Evolutionary conservation across 768 basidiomycete genomes (phyloP), one percentile per base, ranked within the genome.

Genomic region (Serendipita sp.): DNA sequence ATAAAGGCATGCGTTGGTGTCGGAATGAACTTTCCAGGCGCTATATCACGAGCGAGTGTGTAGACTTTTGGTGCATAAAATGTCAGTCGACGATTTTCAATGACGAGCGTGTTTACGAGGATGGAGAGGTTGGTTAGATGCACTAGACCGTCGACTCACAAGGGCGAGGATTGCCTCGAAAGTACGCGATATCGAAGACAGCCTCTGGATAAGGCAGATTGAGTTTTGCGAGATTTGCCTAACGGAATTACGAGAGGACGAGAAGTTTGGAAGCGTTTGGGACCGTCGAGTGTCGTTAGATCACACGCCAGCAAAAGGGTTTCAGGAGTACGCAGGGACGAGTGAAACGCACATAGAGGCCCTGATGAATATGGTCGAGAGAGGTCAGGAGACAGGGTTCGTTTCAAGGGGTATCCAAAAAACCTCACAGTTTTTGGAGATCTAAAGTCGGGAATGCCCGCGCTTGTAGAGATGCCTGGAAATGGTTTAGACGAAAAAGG

Each of bases 191-290:
- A 68, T 97, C 89, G 70, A 98, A 98, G 35, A 97, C 93, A 0
- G 94, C 94, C 71, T 98, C 94, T 0, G 94, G 92, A 70, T 88
- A 84, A n/a, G 92, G 93, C 13, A 92, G 79, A 16, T 86, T 86
- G 47, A 92, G 74, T 67, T 84, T 78, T 32, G 85, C 83, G 37
- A 91, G 79, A 70, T 92, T 90, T 10, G 87, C 82, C 89, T 92
- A 71, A 53, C 32, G 67, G 69, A 60, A 5, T 16, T 34, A 16
- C 46, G 64, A 16, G 13, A 41, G 41, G 2, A 41, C 13, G 41
- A 41, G 41, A 41, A 41, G 41, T 15, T 32, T 41, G 34, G 64
- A 63, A 15, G 63, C 51, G 4, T 32, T 11, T 15, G 34, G n/a
- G 7, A 35, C 34, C 62, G 5, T 44, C 24, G 2, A n/a, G 54